A percentile compares a stretch with the other conserved stretches of the same genome.
Evolutionary conservation across 2,329 filamentous ascomycete species (phyloP).

Genomic region (Ophiostoma sp.): DNA sequence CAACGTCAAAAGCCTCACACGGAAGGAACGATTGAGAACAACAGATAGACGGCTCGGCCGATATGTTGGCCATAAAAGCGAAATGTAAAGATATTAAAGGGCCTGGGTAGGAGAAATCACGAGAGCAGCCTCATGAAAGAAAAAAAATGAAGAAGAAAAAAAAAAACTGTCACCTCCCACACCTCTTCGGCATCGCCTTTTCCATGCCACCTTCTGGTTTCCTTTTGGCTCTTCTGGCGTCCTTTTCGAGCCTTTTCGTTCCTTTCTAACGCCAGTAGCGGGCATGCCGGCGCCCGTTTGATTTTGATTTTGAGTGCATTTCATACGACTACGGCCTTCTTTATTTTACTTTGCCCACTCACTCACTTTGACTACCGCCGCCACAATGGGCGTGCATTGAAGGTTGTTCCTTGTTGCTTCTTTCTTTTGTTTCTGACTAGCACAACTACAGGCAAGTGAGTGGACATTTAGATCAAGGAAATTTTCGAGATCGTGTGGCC

Average conservation of each 20-base stretch:
- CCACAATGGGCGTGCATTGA: background rate
- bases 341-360: background rate
- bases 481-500: background rate
- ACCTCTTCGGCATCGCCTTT: conserved; percentile 19
- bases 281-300: background rate
- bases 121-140: background rate
- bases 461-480: background rate
- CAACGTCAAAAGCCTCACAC: background rate
- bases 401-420: background rate
- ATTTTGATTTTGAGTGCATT: background rate
- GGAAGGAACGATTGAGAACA: background rate
- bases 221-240: conserved; percentile 4
- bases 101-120: background rate
- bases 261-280: background rate
- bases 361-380: background rate
- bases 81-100: background rate
- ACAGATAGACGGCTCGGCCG: background rate
- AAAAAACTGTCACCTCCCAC: conserved; percentile 9
- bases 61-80: background rate
- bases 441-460: background rate
- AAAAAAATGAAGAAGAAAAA: background rate
- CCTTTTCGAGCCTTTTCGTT: background rate
- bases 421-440: background rate
- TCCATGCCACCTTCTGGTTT: conserved; percentile 7
- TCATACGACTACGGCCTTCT: no score